phyloP scores from a whole-genome alignment of 2,329 filamentous ascomycete genomes.

The Monilinia laxa region DNA sequence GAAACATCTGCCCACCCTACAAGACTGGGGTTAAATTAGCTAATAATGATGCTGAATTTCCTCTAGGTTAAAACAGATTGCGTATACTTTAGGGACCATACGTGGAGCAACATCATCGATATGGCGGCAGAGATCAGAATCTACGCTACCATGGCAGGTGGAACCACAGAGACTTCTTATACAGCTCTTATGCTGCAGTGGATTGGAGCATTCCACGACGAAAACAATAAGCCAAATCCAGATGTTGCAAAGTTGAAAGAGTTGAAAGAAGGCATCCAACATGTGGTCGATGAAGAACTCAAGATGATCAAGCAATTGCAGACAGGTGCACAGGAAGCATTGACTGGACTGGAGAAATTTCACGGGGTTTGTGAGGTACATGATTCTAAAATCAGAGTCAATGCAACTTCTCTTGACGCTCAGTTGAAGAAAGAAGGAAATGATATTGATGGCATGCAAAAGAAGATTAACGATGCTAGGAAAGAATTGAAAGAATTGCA shows the following conservation, averaged over 20 bases:
- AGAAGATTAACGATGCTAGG: neutral
- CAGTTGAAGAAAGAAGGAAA: neutral
- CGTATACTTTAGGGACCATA: slow-evolving; percentile 11
- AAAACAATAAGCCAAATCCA: neutral
- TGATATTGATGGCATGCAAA: slow-evolving; percentile 9
- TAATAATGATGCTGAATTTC: neutral
- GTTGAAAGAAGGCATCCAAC: slow-evolving; percentile 2
- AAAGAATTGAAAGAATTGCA: neutral
- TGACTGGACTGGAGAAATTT: neutral
- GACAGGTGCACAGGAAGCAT: neutral
- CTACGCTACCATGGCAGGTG: slow-evolving; percentile 9
- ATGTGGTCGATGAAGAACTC: slow-evolving; percentile 2
- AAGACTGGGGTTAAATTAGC: neutral
- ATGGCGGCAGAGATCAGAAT: slow-evolving; percentile 13
- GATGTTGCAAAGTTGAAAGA: neutral
- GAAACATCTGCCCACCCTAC: neutral
- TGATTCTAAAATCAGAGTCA: neutral
- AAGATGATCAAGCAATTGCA: slow-evolving; percentile 7
- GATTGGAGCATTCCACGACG: slow-evolving; percentile 2
- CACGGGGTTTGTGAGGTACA: neutral
- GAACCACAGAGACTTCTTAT: slow-evolving; percentile 7
- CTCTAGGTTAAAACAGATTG: neutral
- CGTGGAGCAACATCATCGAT: slow-evolving; percentile 1
- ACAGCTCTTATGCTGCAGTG: slow-evolving; percentile 11
- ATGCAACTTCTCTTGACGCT: neutral